Base-by-base conservation (phyloP, 2,329 filamentous ascomycete species). In the Shiraia sp. region DNA sequence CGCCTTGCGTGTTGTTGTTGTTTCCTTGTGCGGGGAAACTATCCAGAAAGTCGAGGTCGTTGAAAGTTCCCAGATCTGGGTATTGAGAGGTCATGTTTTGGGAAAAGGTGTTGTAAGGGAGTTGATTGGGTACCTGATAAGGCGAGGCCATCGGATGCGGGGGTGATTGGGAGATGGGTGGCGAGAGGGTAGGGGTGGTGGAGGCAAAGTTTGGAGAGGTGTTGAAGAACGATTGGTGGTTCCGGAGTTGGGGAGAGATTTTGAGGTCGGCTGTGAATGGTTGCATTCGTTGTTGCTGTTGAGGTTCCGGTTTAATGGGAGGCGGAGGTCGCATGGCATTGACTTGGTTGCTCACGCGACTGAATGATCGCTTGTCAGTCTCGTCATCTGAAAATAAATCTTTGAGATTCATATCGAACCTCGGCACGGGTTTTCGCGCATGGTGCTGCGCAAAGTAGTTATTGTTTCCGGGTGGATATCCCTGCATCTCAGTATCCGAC, bases 1-100 rank as follows among this genome's bases (percentile, higher is more conserved):
- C 72, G 70, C 54, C 39, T 9, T 42, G 51, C 4, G 39, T 42
- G 13, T 40, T 40, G 10, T 40, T 40, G 2, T n/a, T n/a, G n/a
- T n/a, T n/a, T n/a, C 55, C 58, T 13, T 65, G 64, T 0, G 69
- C 57, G 4, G 75, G 67, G 44, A 77, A 75, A 32, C 75, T 73
- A 46, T 80, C 75, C 10, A 81, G 63, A 58, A 82, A 81, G 51
- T 81, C 77, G 10, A 81, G 72, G 35, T 78, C 74, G 12, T 75
- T 71, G 39, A 76, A 71, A 19, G 61, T 57, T 16, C 63, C 61
- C 1, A 69, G 36, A 19, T 66, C 63, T 0, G 66, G 63, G 36
- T 68, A 68, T 0, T 54, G 41, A 1, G 55, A 55, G 12, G 47
- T 42, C 30, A 65, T 54, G 25, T 52, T 58, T 22, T 65, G 59